Conservation (phyloP, 2,329 filamentous ascomycete genomes). For the Colletotrichum abscissum region DNA sequence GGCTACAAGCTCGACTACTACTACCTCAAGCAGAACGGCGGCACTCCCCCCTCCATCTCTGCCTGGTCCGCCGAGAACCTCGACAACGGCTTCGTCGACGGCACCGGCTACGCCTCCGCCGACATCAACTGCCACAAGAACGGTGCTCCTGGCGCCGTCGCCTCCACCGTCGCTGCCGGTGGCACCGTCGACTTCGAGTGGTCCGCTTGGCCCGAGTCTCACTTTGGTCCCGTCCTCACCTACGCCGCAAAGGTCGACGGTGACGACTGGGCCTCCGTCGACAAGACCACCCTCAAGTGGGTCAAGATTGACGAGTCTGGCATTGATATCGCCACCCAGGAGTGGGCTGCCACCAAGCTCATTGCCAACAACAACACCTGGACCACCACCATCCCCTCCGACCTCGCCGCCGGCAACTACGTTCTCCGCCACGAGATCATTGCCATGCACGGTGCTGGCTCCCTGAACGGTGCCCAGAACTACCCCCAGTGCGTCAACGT, state of each 20-base stretch:
- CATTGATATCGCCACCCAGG: conserved; percentile 53
- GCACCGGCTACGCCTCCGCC: conserved; percentile 48
- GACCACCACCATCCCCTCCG: conserved; percentile 46
- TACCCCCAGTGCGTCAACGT: conserved; percentile 65
- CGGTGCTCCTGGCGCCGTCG: conserved; percentile 49
- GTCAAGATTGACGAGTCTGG: conserved; percentile 73
- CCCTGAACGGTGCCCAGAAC: conserved; percentile 59
- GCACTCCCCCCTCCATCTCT: conserved; percentile 37
- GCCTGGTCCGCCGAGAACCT: conserved; percentile 56
- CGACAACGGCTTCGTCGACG: conserved; percentile 63
- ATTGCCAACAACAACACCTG: conserved; percentile 51
- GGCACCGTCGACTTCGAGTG: conserved; percentile 53
- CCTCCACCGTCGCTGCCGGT: conserved; percentile 52
- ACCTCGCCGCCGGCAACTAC: conserved; percentile 53
- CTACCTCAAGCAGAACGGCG: conserved; percentile 37
- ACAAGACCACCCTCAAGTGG: conserved; percentile 65
- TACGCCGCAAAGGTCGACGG: conserved; percentile 71
- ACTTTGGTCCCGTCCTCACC: conserved; percentile 68
- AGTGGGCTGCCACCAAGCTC: conserved; percentile 53
- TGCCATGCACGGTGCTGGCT: conserved; percentile 56
- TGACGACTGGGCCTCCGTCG: conserved; percentile 61
- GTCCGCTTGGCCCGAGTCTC: conserved; percentile 54
- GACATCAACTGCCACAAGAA: conserved; percentile 61
- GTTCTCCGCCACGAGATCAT: conserved; percentile 65
- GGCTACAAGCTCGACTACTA: conserved; percentile 40